A percentile compares a stretch with the other conserved stretches of the same genome.
These are phyloP conservation scores for Urtica urens DNA, from an alignment of 306 rosid species.

Conservation along the genomic window DNA sequence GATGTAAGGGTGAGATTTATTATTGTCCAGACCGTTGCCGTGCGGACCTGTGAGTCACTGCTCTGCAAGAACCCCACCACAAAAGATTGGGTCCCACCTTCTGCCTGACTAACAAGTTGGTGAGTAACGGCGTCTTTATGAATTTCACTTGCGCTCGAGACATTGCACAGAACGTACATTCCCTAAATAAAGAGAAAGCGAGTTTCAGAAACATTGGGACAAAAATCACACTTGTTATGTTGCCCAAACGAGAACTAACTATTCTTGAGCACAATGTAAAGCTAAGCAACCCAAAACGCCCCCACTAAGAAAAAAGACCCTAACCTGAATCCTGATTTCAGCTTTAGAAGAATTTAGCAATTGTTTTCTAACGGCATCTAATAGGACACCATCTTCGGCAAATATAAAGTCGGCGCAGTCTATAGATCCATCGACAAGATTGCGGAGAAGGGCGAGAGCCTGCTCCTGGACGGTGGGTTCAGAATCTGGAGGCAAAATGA, in stretches of 20 bases:
- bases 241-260: not conserved
- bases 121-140: slow-evolving; percentile 74
- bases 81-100: slow-evolving; percentile 32
- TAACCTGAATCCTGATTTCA: slow-evolving; percentile 78
- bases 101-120: slow-evolving; percentile 42
- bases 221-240: too few species aligned
- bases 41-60: slow-evolving; percentile 45
- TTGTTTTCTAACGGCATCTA: slow-evolving; percentile 71
- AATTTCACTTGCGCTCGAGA: slow-evolving; percentile 69
- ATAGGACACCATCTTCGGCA: slow-evolving; percentile 59
- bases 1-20: slow-evolving; percentile 59
- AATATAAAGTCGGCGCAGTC: slow-evolving; percentile 53
- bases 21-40: slow-evolving; percentile 57
- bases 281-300: slow-evolving; percentile 17
- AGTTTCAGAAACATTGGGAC: not conserved
- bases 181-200: slow-evolving; percentile 51
- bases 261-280: not conserved
- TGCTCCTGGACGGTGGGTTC: slow-evolving; percentile 78
- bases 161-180: slow-evolving; percentile 57
- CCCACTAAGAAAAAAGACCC: slow-evolving; percentile 13
- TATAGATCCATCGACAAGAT: slow-evolving; percentile 76
- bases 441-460: slow-evolving; percentile 77
- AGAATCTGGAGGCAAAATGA: slow-evolving; percentile 50
- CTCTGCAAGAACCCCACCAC: slow-evolving; percentile 52
- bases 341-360: slow-evolving; percentile 44